Base-by-base conservation (phyloP, 1,139 yeast genomes). In the Zygosaccharomyces sapae region DNA sequence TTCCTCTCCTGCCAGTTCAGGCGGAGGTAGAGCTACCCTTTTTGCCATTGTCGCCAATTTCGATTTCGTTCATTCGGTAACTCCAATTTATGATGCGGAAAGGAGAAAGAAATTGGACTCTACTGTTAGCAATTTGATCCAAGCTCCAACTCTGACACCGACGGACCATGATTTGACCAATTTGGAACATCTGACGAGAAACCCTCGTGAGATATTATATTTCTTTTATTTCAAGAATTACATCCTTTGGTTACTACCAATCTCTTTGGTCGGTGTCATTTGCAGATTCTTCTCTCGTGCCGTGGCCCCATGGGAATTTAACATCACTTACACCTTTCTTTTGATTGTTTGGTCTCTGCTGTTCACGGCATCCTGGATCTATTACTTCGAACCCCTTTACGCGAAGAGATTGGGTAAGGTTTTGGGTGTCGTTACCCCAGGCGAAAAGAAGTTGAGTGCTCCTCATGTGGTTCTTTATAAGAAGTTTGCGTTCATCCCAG, bases 211-310 rank as follows among this genome's bases (percentile, higher is more conserved):
- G 42, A 92, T 94, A 1, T 68, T 89, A 49, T 89, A 89, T 67
- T 88, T 88, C 68, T 86, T 83, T 41, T 88, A 81, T 63, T 70
- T 81, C 50, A 81, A 79, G 56, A 76, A 71, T 55, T 87, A 87
- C 66, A 75, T 79, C 50, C 60, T 69, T 13, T 79, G 86, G 77
- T 74, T 89, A 48, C 53, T 73, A 30, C 79, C 75, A 43, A 57
- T 83, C 22, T 96, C 97, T 1, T 38, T 81, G 0, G 59, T 75
- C 2, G 78, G 87, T 9, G 72, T 77, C 58, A 68, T 73, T 41
- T 66, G 77, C 48, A 49, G 65, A 13, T 42, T 56, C 12, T 67
- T 75, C 18, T 79, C 79, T 33, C 36, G 48, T 31, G 38, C 46
- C 16, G 35, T 47, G 7, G 31, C 58, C 42, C 55, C 59, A 12